Percentiles rank a stretch among this genome's conserved stretches.
phyloP scores from a whole-genome alignment of 192 early-diverging fungal genomes.

The Rhizophagus clarus region DNA sequence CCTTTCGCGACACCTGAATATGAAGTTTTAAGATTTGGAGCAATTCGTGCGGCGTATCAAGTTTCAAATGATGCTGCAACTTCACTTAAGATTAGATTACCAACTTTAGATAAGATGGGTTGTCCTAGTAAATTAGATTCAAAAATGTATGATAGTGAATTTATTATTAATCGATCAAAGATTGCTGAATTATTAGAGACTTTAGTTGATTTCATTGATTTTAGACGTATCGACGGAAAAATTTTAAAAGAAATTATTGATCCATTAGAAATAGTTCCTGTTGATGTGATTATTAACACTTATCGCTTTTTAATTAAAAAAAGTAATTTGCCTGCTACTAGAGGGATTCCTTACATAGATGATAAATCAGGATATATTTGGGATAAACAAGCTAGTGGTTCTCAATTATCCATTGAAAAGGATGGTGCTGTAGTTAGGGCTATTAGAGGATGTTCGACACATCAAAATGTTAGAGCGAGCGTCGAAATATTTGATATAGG shows the following conservation, averaged over 20 bases:
- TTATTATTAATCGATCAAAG: not conserved
- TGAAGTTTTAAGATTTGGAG: not conserved
- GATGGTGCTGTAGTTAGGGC: not conserved
- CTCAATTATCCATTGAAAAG: not conserved
- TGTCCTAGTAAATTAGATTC: not conserved
- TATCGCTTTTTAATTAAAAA: not conserved
- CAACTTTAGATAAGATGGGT: not conserved
- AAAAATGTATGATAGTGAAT: not conserved
- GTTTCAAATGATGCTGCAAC: not conserved
- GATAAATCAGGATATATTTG: not conserved
- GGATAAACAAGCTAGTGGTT: conserved; percentile 11
- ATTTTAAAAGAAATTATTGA: conserved; percentile 13
- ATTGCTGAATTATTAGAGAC: not conserved
- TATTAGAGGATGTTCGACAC: not conserved
- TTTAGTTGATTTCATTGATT: conserved; percentile 2
- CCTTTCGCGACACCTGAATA: conserved; percentile 22
- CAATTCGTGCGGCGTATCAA: not conserved
- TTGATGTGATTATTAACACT: not conserved
- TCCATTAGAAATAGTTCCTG: conserved; percentile 5
- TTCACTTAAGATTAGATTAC: not conserved
- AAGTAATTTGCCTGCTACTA: not conserved
- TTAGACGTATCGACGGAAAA: not conserved
- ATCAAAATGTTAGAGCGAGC: conserved; percentile 1
- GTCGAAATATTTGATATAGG: not conserved
- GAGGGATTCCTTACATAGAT: not conserved